Percentiles rank a stretch among this genome's conserved stretches.
Evolutionary conservation across 2,329 filamentous ascomycete genomes (phyloP).

Genomic region (Seiridium unicorne): DNA sequence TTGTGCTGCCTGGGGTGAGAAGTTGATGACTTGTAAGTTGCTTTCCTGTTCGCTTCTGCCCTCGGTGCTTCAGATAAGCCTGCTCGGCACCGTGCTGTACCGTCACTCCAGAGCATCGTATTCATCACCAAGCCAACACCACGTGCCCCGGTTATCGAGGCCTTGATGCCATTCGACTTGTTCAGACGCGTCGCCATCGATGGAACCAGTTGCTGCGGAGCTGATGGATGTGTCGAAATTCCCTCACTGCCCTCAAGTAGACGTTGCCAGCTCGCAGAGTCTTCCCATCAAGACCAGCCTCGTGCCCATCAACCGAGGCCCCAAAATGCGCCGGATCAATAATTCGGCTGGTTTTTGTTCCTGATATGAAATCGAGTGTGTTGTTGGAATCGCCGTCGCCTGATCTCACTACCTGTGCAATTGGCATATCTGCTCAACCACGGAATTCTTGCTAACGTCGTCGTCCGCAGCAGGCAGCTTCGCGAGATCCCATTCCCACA

Average conservation of each 20-base stretch:
- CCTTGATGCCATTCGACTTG: slow-evolving; percentile 20
- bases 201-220: slow-evolving; percentile 23
- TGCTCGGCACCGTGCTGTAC: slow-evolving; percentile 17
- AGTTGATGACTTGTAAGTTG: slow-evolving; percentile 33
- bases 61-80: slow-evolving; percentile 22
- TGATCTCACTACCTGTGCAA: slow-evolving; percentile 23
- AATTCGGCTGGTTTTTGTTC: slow-evolving; percentile 32
- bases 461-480: slow-evolving; percentile 58
- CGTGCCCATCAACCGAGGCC: slow-evolving; percentile 42
- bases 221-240: slow-evolving; percentile 18
- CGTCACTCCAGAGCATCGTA: slow-evolving; percentile 23
- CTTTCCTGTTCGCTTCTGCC: slow-evolving; percentile 16
- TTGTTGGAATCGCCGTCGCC: slow-evolving; percentile 31
- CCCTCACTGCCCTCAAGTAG: slow-evolving; percentile 11
- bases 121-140: slow-evolving; percentile 24
- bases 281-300: slow-evolving; percentile 44
- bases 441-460: slow-evolving; percentile 18
- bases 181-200: slow-evolving; percentile 20
- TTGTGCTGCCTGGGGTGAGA: slow-evolving; percentile 14
- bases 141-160: slow-evolving; percentile 25
- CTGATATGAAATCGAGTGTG: slow-evolving; percentile 28
- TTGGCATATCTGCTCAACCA: slow-evolving; percentile 27
- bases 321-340: slow-evolving; percentile 30
- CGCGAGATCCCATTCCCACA: slow-evolving; percentile 51
- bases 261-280: slow-evolving; percentile 34